phyloP scores from a whole-genome alignment of 768 basidiomycete genomes.

The Suillus fuscotomentosus region DNA sequence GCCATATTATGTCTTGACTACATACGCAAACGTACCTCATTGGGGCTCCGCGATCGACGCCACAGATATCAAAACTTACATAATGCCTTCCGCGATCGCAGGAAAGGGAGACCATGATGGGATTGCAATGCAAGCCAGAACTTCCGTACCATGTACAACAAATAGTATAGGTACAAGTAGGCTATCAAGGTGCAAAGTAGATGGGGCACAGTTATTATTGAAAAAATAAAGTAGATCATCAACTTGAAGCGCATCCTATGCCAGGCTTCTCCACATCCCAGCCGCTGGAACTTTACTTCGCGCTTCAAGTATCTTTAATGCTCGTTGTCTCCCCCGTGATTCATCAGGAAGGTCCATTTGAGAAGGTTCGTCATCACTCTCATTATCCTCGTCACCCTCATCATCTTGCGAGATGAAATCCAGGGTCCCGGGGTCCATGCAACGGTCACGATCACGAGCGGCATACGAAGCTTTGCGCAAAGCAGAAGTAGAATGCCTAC shows the following conservation, averaged over 20 bases:
- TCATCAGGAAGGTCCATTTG: constrained; percentile 22
- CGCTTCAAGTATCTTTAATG: constrained; percentile 67
- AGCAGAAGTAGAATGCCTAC: constrained; percentile 37
- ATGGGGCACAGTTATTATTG: constrained; percentile 31
- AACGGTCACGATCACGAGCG: constrained; percentile 62
- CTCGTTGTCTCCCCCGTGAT: constrained; percentile 54
- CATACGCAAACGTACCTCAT: no score
- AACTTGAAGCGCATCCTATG: constrained; percentile 28
- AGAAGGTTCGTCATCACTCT: constrained; percentile 22
- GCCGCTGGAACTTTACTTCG: constrained; percentile 65
- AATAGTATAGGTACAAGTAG: constrained; percentile 21
- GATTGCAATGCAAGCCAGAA: constrained; percentile 30
- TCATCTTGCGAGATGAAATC: constrained; percentile 56
- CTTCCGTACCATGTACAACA: constrained; percentile 6
- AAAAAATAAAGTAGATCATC: constrained; percentile 29
- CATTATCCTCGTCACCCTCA: constrained; percentile 45
- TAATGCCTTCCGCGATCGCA: no score
- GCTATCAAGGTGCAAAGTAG: constrained; percentile 31
- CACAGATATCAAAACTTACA: no score
- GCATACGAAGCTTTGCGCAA: constrained; percentile 64
- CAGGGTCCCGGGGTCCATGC: constrained; percentile 67
- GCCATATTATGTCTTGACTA: no score
- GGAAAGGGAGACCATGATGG: background rate
- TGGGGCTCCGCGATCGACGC: no score
- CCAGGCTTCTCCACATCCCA: constrained; percentile 84